phyloP scores from a whole-genome alignment of 2,329 filamentous ascomycete genomes.

The Diaporthe citrichinensis region DNA sequence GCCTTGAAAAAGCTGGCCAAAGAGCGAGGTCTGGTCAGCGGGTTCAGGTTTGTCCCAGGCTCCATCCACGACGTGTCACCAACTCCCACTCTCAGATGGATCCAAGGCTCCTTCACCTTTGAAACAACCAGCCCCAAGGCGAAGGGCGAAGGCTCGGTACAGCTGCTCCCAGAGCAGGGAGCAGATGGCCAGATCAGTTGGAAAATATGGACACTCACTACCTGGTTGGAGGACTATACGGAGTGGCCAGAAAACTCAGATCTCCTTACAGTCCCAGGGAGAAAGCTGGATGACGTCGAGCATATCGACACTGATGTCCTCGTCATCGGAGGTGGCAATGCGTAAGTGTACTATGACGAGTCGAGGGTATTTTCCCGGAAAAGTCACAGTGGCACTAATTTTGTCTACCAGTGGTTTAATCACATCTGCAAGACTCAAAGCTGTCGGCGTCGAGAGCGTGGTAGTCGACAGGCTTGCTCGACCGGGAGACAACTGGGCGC shows the following conservation, averaged over 20 bases:
- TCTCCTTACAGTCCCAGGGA: slow-evolving; percentile 44
- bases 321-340: slow-evolving; percentile 53
- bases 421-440: slow-evolving; percentile 55
- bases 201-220: slow-evolving; percentile 54
- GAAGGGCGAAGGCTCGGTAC: slow-evolving; percentile 49
- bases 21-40: slow-evolving; percentile 42
- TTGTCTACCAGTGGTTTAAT: slow-evolving; percentile 46
- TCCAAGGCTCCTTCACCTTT: slow-evolving; percentile 51
- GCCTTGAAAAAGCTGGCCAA: slow-evolving; percentile 43
- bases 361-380: accelerated
- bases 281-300: slow-evolving; percentile 38
- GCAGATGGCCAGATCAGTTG: slow-evolving; percentile 42
- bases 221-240: slow-evolving; percentile 47
- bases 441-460: slow-evolving; percentile 52
- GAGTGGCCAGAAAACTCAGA: slow-evolving; percentile 48
- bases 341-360: slow-evolving; percentile 44
- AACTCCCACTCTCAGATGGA: slow-evolving; percentile 47
- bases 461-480: slow-evolving; percentile 53
- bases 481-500: slow-evolving; percentile 56
- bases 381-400: neutral
- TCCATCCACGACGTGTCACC: slow-evolving; percentile 41
- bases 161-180: slow-evolving; percentile 47
- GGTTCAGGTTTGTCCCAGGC: slow-evolving; percentile 41
- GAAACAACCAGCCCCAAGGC: slow-evolving; percentile 50
- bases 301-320: slow-evolving; percentile 51